Base-by-base conservation (phyloP, 1,284 basidiomycete species). In the Sporisorium iseilematis-ciliati region DNA sequence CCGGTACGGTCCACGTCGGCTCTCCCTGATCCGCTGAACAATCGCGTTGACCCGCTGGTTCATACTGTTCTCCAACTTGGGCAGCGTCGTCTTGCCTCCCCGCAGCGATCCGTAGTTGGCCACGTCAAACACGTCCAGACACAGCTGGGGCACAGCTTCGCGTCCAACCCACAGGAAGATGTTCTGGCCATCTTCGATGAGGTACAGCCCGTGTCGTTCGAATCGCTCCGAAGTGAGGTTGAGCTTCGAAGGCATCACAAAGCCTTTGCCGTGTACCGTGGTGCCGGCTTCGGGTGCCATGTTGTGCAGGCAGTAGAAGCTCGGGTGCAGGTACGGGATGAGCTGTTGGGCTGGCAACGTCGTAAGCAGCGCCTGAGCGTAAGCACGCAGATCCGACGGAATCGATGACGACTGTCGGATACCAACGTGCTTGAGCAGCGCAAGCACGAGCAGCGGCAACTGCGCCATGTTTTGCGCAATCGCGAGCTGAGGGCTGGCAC, bases 121-220 rank as follows among this genome's bases (percentile, higher is more conserved):
- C 45, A 97, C 88, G 83, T 93, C 91, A 86, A 99, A 99, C 10
- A 98, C 96, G 82, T 99, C 97, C 88, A 92, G 88, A 65, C 97
- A 88, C 54, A 99, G 90, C 83, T 96, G 93, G 3, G 95, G 94
- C 21, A 99, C 95, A 5, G 97, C 94, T 83, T 98, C 96, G 33
- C 95, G 91, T 7, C 97, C 97, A 57, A 99, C 90, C 93, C 94
- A 99, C 49, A 99, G 88, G 91, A 99, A 98, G 81, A 99, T 93
- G 51, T 93, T 95, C 87, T 98, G 97, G 0, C 93, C 93, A 85
- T 99, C 95, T 86, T 99, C 97, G 78, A 99, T 96, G 71, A 99
- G 87, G 90, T 92, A 98, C 57, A 99, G 88, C 57, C 97, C 97
- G 82, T 99, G 95, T 59, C 95, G 89, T 86, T 98, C 95, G 57